These are phyloP conservation scores for Dictyostelium brefeldianum DNA, from an alignment of 78 protist species.

Conservation along the genomic window DNA sequence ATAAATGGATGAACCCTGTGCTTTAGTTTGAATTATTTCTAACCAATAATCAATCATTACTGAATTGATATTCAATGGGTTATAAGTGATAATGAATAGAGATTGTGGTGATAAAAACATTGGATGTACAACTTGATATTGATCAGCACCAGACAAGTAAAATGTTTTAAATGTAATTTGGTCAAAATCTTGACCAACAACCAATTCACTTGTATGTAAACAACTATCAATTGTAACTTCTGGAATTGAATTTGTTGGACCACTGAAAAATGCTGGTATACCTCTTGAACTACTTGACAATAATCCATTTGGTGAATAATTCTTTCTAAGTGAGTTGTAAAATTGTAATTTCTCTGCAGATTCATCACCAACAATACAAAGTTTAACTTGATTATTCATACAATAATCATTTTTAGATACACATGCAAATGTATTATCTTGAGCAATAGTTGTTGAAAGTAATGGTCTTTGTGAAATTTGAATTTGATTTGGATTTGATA, in stretches of 20 bases:
- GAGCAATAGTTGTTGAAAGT: background rate
- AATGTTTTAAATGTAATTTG: conserved; percentile 32
- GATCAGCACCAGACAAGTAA: conserved; percentile 43
- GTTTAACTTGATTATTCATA: conserved; percentile 66
- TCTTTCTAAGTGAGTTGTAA: conserved; percentile 23
- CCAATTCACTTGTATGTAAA: background rate
- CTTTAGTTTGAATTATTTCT: conserved; percentile 57
- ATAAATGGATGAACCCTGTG: conserved; percentile 38
- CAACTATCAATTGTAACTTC: background rate
- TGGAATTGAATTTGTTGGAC: background rate
- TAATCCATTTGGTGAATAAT: background rate
- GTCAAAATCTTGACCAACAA: background rate
- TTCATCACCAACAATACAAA: conserved; percentile 74
- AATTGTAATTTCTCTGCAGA: conserved; percentile 23
- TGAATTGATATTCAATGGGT: conserved; percentile 5
- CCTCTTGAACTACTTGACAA: background rate
- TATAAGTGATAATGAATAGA: conserved; percentile 42
- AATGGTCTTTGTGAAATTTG: background rate
- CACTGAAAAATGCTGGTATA: background rate
- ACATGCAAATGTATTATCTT: conserved; percentile 3
- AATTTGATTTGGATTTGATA: background rate
- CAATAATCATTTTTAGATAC: conserved; percentile 30
- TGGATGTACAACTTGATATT: conserved; percentile 40
- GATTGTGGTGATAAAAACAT: conserved; percentile 64
- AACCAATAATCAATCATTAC: conserved; percentile 50